phyloP scores from a whole-genome alignment of 192 early-diverging fungal species.

The Glomus cerebriforme region DNA sequence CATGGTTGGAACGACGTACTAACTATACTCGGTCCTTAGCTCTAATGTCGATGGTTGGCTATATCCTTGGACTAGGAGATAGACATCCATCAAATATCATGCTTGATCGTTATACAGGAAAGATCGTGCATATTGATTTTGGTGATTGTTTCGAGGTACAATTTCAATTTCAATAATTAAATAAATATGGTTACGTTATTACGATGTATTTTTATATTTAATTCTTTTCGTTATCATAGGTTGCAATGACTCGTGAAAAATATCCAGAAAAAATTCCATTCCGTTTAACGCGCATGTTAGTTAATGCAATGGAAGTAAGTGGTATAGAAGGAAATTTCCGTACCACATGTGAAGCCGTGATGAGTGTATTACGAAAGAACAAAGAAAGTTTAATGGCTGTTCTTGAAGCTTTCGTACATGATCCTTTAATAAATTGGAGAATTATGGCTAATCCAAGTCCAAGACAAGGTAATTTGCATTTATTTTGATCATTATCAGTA shows the following conservation, averaged over 20 bases:
- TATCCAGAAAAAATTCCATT: conserved; percentile 99
- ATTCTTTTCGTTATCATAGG: conserved; percentile 45
- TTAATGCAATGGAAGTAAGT: conserved; percentile 97
- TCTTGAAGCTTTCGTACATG: conserved; percentile 96
- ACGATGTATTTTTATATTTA: background rate
- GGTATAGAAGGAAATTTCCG: conserved; percentile 96
- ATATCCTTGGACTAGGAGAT: conserved; percentile 96
- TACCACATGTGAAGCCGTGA: conserved; percentile 93
- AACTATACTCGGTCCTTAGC: conserved; percentile 95
- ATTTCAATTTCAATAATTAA: background rate
- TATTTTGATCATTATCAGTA: background rate
- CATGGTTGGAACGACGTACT: conserved; percentile 92
- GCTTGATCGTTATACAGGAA: conserved; percentile 84
- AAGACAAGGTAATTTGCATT: conserved; percentile 28
- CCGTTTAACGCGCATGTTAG: conserved; percentile 96
- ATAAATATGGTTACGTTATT: background rate
- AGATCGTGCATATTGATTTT: conserved; percentile 97
- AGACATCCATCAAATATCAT: conserved; percentile 96
- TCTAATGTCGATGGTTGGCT: conserved; percentile 98
- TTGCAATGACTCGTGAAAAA: conserved; percentile 94
- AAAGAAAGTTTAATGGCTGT: conserved; percentile 98
- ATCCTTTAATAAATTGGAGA: conserved; percentile 92
- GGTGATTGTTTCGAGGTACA: conserved; percentile 93
- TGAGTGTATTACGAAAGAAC: conserved; percentile 92
- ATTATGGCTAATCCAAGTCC: conserved; percentile 61